Base-by-base conservation (phyloP, 2,329 filamentous ascomycete species). In the Claviceps digitariae region DNA sequence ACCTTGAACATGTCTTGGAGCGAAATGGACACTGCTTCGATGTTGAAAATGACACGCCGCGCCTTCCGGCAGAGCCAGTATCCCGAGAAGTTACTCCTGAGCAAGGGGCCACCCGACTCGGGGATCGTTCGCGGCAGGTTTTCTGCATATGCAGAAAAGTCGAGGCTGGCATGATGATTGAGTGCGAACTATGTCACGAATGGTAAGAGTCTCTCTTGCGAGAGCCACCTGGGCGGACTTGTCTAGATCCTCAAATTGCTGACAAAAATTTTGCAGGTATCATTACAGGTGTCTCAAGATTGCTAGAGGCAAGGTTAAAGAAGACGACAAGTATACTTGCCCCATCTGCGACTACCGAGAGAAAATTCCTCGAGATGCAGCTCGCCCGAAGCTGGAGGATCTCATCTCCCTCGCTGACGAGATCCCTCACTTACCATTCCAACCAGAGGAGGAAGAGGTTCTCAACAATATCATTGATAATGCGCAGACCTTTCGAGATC, bases 81-180 rank as follows among this genome's bases (percentile, higher is more conserved):
- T 96, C 91, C 0, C 78, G 93, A 61, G 90, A 94, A 62, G 84
- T 86, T 0, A 81, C 72, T 52, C 77, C 78, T 1, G 72, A 74
- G 8, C 77, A 74, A 8, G 76, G 75, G 47, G 64, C 69, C 51
- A 75, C 67, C 56, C 78, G 70, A 59, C 84, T 72, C 77, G 75
- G 84, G 61, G 77, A 86, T 61, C 82, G 72, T 34, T 77, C 77
- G 53, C 70, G 80, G 38, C 90, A 97, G 65, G 91, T 97, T 0
- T 98, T 97, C 67, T 98, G 93, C 68, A 95, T 98, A 60, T 98
- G 93, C 70, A 83, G 93, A 55, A 88, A 84, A 57, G 81, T 89
- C 7, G 93, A 98, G 69, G 90, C 91, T 40, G 93, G 93, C 51
- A 94, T 97, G 86, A 98, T 98, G 93, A 97, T 98, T 62, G 93